Evolutionary conservation across 208 protist species (phyloP).

Genomic region (Naegleria fowleri): DNA sequence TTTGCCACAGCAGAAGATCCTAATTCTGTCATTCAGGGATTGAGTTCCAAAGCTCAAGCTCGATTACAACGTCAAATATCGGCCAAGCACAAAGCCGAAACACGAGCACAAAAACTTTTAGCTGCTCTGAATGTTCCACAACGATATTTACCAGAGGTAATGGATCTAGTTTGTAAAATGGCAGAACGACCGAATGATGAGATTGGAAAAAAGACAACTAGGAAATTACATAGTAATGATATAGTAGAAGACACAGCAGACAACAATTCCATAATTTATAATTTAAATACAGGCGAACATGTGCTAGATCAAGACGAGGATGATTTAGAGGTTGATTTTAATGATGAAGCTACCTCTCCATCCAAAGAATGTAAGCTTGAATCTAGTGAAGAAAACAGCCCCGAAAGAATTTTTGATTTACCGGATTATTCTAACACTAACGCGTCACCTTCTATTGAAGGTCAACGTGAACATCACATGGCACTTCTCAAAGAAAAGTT

Average conservation of each 20-base stretch:
- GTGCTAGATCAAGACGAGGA: not conserved
- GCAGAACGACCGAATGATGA: not conserved
- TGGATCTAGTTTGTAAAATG: not conserved
- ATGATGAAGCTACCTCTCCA: not conserved
- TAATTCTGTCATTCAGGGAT: not conserved
- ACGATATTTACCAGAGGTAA: not conserved
- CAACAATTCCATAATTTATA: not conserved
- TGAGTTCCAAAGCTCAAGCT: not conserved
- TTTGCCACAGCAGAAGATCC: not conserved
- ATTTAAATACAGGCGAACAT: not conserved
- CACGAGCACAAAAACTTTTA: not conserved
- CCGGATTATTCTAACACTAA: not conserved
- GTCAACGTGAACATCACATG: not conserved
- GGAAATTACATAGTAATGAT: not conserved
- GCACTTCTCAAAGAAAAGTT: not conserved
- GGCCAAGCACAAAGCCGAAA: not conserved
- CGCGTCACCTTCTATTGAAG: not conserved
- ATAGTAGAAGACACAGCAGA: not conserved
- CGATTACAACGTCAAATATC: not conserved
- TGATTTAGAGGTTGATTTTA: not conserved
- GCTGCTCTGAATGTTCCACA: not conserved
- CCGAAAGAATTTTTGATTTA: not conserved
- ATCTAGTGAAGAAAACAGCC: not conserved
- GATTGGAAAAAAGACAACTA: not conserved
- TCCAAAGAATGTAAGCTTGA: not conserved